These are phyloP conservation scores for Moesziomyces sp. DNA, from an alignment of 1,284 basidiomycete species.

Conservation along the genomic window DNA sequence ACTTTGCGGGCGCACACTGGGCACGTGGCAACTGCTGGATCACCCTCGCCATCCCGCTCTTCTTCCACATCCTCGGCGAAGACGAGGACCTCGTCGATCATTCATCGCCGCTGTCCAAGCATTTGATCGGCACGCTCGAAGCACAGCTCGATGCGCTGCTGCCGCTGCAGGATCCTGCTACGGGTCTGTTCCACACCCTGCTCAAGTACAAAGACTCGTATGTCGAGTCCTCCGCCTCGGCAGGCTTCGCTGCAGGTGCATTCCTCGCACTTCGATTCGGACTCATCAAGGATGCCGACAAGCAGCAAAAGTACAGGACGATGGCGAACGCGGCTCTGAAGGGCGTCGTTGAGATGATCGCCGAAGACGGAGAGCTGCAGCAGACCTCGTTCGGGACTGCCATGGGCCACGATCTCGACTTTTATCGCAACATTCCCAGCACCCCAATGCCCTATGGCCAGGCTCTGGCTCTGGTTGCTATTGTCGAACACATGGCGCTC, in stretches of 20 bases:
- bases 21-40: slow-evolving; percentile 77
- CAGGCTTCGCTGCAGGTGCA: slow-evolving; percentile 76
- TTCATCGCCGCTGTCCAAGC: slow-evolving; percentile 58
- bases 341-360: slow-evolving; percentile 73
- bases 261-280: slow-evolving; percentile 73
- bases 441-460: slow-evolving; percentile 78
- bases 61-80: slow-evolving; percentile 71
- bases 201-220: slow-evolving; percentile 74
- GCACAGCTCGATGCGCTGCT: slow-evolving; percentile 74
- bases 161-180: slow-evolving; percentile 71
- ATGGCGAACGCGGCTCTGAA: slow-evolving; percentile 72
- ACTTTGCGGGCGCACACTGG: slow-evolving; percentile 74
- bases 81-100: slow-evolving; percentile 12
- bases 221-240: slow-evolving; percentile 74
- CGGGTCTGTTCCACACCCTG: slow-evolving; percentile 76
- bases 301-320: slow-evolving; percentile 70
- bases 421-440: slow-evolving; percentile 74
- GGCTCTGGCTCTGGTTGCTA: slow-evolving; percentile 71
- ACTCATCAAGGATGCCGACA: slow-evolving; percentile 69
- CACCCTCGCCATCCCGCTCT: slow-evolving; percentile 75
- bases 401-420: slow-evolving; percentile 75
- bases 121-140: slow-evolving; percentile 71
- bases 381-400: slow-evolving; percentile 70
- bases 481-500: slow-evolving; percentile 63
- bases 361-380: slow-evolving; percentile 72